phyloP scores from a whole-genome alignment of 495 filamentous ascomycete genomes.

The Clavariopsis aquatica region DNA sequence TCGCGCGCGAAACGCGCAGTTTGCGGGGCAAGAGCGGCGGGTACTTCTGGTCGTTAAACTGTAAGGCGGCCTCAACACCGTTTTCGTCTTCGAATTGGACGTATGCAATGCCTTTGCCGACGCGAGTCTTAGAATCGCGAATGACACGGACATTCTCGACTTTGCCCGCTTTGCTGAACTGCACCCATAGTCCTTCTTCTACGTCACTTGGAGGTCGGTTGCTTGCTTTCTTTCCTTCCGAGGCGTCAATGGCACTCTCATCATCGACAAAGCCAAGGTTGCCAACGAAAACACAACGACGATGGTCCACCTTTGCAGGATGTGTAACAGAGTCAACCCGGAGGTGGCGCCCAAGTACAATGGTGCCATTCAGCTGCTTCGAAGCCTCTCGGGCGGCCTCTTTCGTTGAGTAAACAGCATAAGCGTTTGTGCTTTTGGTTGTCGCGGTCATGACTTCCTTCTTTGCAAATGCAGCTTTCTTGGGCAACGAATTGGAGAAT shows the following conservation, averaged over 20 bases:
- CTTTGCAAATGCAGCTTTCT: conserved; percentile 83
- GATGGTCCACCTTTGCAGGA: conserved; percentile 76
- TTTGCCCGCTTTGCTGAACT: conserved; percentile 74
- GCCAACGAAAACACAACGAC: conserved; percentile 92
- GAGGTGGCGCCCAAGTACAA: conserved; percentile 84
- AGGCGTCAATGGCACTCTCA: conserved; percentile 62
- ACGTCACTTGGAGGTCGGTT: conserved; percentile 75
- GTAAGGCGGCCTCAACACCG: conserved; percentile 81
- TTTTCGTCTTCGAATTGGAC: conserved; percentile 92
- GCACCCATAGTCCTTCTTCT: conserved; percentile 93
- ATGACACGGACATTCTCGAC: conserved; percentile 95
- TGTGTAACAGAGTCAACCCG: conserved; percentile 88
- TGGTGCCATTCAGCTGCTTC: conserved; percentile 74
- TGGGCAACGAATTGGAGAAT: conserved; percentile 76
- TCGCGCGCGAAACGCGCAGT: conserved; percentile 82
- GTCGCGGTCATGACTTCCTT: conserved; percentile 82
- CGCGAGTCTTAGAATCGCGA: conserved; percentile 81
- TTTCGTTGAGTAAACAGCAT: conserved; percentile 77
- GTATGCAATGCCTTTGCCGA: conserved; percentile 97
- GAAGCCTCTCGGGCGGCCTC: conserved; percentile 74
- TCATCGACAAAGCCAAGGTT: conserved; percentile 95
- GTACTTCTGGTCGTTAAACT: conserved; percentile 86
- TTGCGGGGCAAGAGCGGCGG: conserved; percentile 87
- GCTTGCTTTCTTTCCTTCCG: conserved; percentile 62
- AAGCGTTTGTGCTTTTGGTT: conserved; percentile 91